Percentiles rank a stretch among this genome's conserved stretches.
phyloP scores from a whole-genome alignment of 129 eudicot genomes.

The Artemisia annua region DNA sequence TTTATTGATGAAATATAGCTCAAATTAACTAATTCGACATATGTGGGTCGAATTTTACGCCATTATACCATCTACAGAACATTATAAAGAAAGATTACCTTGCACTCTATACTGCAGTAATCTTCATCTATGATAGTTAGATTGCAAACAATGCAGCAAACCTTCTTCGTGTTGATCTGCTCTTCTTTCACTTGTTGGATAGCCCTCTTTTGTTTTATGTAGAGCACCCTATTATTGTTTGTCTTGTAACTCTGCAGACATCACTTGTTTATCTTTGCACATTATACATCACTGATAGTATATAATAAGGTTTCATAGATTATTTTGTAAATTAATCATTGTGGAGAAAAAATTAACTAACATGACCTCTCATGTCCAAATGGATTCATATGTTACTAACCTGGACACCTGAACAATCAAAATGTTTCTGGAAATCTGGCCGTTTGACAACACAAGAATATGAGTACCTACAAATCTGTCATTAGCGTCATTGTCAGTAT shows the following conservation, averaged over 20 bases:
- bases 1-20: too few relatives aligned
- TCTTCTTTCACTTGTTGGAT: constrained; percentile 27
- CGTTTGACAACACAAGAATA: constrained; percentile 44
- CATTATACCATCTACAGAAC: background rate
- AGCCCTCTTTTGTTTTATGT: constrained; percentile 34
- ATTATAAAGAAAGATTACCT: constrained; percentile 29
- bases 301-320: too few relatives aligned
- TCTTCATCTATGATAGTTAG: constrained; percentile 32
- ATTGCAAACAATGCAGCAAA: constrained; percentile 42
- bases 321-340: too few relatives aligned
- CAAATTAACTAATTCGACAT: too few relatives aligned
- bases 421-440: constrained; percentile 45
- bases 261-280: background rate
- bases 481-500: background rate
- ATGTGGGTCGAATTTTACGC: too few relatives aligned
- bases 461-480: constrained; percentile 46
- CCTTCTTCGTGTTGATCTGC: constrained; percentile 24
- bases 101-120: constrained; percentile 53
- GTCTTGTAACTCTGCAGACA: constrained; percentile 43
- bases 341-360: too few relatives aligned
- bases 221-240: constrained; percentile 48
- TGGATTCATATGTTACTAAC: constrained; percentile 30
- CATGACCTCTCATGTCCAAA: too few relatives aligned
- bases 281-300: background rate
- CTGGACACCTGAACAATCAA: constrained; percentile 54